Evolutionary conservation across 768 basidiomycete species (phyloP), one percentile per base, ranked within the genome.

Genomic region (Leucocoprinus leucothites): DNA sequence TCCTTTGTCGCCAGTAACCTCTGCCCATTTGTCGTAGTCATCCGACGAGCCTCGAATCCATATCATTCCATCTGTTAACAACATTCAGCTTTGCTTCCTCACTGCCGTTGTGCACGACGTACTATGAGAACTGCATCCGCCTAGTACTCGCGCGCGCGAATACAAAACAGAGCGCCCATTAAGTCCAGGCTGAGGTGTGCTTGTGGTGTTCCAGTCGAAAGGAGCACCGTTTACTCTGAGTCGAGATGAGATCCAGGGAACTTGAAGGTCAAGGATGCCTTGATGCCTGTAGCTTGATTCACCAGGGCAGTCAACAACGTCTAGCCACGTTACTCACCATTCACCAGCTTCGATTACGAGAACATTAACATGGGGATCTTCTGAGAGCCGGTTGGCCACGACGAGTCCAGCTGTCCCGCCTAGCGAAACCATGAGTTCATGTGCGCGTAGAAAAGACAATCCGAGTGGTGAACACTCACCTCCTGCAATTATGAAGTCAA

Each of bases 21-120:
- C 43, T 0, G 76, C 80, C 66, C 77, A 80, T 56, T 78, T 76
- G 56, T 85, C 78, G 52, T 75, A 85, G 58, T 84, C 83, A 14
- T 71, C 69, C 2, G 48, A 52, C 3, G 68, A 64, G 3, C 74
- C 74, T 2, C 68, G 62, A 1, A 64, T 69, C 40, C 67, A 71
- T 1, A 60, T 58, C 62, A 67, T 60, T 1, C 44, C 60, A 51
- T 68, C 67, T 68, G 28, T n/a, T n/a, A n/a, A n/a, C 11, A 31
- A 31, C 11, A 6, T 42, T 31, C 24, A n/a, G n/a, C 9, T 18
- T 18, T 14, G 35, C 31, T 35, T 6, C 22, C 22, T 41, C 9
- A 13, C 2, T 11, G 21, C 16, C 18, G 16, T 13, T 14, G 24
- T 13, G 51, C 11, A 16, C 24, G 5, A 51, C 63, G 16, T 52